Conservation (phyloP, 1,284 basidiomycete species). For the Chondrostereum purpureum region DNA sequence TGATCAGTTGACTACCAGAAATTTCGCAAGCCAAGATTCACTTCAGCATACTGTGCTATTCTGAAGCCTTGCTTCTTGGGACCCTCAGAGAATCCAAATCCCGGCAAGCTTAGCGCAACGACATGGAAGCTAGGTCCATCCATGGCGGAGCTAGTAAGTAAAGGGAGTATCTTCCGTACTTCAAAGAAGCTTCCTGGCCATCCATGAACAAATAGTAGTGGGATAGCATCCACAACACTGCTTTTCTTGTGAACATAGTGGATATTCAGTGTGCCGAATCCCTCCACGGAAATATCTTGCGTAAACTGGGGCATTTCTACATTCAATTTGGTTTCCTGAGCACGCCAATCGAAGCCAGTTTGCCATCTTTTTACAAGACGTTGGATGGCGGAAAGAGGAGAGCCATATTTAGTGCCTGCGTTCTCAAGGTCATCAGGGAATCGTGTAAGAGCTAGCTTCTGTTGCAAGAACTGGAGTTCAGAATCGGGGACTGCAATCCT, state of each 20-base stretch:
- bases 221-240: constrained; percentile 32
- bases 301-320: constrained; percentile 42
- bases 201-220: constrained; percentile 47
- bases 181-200: constrained; percentile 59
- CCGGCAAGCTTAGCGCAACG: constrained; percentile 42
- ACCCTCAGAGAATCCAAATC: constrained; percentile 45
- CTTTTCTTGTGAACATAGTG: constrained; percentile 49
- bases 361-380: constrained; percentile 1
- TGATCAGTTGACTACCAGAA: neutral
- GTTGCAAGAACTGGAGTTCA: neutral
- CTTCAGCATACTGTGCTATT: constrained; percentile 30
- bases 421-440: constrained; percentile 7
- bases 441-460: neutral
- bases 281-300: constrained; percentile 35
- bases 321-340: constrained; percentile 36
- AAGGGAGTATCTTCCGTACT: constrained; percentile 44
- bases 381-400: constrained; percentile 5
- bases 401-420: constrained; percentile 3
- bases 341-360: constrained; percentile 40
- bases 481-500: constrained; percentile 1
- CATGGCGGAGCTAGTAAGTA: constrained; percentile 31
- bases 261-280: constrained; percentile 34
- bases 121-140: constrained; percentile 47
- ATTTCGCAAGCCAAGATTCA: constrained; percentile 8
- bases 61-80: constrained; percentile 25